phyloP scores from a whole-genome alignment of 306 rosid species.

The Gastrolobium bilobum region DNA sequence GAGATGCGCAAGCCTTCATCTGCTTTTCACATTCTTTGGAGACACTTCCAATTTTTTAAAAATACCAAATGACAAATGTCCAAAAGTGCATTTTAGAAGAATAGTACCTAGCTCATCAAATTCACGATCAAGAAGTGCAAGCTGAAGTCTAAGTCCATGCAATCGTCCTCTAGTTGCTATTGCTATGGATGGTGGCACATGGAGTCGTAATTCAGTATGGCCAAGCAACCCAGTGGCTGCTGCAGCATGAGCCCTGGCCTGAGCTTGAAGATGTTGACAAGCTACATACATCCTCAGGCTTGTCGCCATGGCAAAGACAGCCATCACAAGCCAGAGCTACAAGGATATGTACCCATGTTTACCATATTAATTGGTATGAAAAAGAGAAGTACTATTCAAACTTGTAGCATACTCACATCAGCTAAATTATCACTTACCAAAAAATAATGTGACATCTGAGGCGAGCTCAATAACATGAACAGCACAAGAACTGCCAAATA shows the following conservation, averaged over 20 bases:
- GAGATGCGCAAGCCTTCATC: slow-evolving; percentile 5
- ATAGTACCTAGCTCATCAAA: slow-evolving; percentile 84
- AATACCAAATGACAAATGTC: not conserved
- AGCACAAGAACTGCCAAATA: slow-evolving; percentile 70
- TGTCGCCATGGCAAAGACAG: slow-evolving; percentile 68
- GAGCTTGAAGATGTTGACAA: slow-evolving; percentile 94
- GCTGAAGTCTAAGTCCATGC: slow-evolving; percentile 97
- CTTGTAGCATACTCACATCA: not conserved
- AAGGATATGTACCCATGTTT: slow-evolving; percentile 34
- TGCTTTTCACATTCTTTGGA: not conserved
- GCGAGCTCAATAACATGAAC: slow-evolving; percentile 65
- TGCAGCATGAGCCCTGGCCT: slow-evolving; percentile 89
- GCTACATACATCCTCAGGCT: slow-evolving; percentile 72
- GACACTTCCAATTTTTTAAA: slow-evolving; percentile 6
- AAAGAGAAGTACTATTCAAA: slow-evolving; percentile 32
- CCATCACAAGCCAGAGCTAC: slow-evolving; percentile 87
- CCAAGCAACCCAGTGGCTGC: slow-evolving; percentile 90
- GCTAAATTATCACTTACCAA: slow-evolving; percentile 59
- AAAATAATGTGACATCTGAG: slow-evolving; percentile 83
- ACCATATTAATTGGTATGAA: slow-evolving; percentile 7
- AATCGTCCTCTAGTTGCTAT: slow-evolving; percentile 89
- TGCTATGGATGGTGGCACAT: slow-evolving; percentile 87
- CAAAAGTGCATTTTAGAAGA: slow-evolving; percentile 21
- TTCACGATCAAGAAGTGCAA: slow-evolving; percentile 93
- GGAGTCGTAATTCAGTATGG: slow-evolving; percentile 82